phyloP scores from a whole-genome alignment of 495 filamentous ascomycete genomes.

The Hypomontagnella submonticulosa region DNA sequence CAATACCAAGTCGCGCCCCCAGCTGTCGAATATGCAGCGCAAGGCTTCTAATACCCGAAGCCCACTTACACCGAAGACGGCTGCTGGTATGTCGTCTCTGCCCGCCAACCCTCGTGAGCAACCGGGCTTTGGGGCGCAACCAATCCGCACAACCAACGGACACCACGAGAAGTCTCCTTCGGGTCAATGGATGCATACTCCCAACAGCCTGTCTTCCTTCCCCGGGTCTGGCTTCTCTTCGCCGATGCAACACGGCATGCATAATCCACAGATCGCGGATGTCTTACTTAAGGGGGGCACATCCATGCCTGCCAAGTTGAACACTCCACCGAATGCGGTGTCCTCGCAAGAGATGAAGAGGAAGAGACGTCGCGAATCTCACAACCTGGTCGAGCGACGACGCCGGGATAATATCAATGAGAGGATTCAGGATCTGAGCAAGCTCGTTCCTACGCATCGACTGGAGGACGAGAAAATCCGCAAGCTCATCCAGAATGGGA shows the following conservation, averaged over 20 bases:
- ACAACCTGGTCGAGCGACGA: slow-evolving; percentile 94
- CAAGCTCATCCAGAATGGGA: slow-evolving; percentile 92
- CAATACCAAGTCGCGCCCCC: slow-evolving; percentile 65
- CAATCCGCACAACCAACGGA: slow-evolving; percentile 72
- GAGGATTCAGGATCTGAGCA: slow-evolving; percentile 93
- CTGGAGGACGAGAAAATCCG: slow-evolving; percentile 97
- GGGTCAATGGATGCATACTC: slow-evolving; percentile 80
- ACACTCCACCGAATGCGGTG: slow-evolving; percentile 56
- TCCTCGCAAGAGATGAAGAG: slow-evolving; percentile 92
- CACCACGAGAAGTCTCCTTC: slow-evolving; percentile 85
- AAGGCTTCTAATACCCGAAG: slow-evolving; percentile 75
- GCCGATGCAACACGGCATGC: slow-evolving; percentile 63
- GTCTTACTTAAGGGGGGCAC: slow-evolving; percentile 63
- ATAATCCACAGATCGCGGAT: slow-evolving; percentile 62
- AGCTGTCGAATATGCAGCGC: slow-evolving; percentile 71
- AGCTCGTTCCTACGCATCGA: slow-evolving; percentile 90
- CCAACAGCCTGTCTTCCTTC: slow-evolving; percentile 80
- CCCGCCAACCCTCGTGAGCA: slow-evolving; percentile 51
- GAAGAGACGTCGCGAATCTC: slow-evolving; percentile 88
- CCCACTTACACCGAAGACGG: slow-evolving; percentile 82
- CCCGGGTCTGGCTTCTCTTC: slow-evolving; percentile 85
- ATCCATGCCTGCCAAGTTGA: slow-evolving; percentile 67
- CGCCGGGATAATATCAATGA: slow-evolving; percentile 99
- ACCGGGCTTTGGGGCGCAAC: slow-evolving; percentile 73
- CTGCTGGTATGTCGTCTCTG: slow-evolving; percentile 52